Evolutionary conservation across 164 flowering plant genomes (phyloP), one percentile per base, ranked within the genome.

Genomic region (Chimonanthus salicifolius): DNA sequence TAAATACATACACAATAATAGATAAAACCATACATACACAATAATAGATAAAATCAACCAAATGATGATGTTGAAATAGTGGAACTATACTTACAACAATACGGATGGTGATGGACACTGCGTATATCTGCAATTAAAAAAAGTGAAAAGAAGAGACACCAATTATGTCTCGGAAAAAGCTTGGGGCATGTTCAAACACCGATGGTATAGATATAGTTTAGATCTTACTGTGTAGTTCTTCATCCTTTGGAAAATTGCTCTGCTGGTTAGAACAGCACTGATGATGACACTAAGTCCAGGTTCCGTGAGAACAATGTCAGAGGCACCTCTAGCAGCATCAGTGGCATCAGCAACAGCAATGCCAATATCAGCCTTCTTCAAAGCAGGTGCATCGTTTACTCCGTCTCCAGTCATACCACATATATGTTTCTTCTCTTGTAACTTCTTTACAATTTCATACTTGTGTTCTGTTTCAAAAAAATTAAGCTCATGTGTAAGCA

Each of bases 241-340:
- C 98, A 94, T 94, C 82, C 98, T 89, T 70, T 94, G 98, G 87
- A 94, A 94, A 66, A 94, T 94, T 68, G 97, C 97, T 79, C 98
- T 85, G 82, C 98, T 94, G 45, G 98, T 94, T 18, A 94, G 80
- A 76, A 94, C 98, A 2, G 97, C 98, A 79, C 97, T 92, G 74
- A 94, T 90, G 67, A 94, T 94, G 70, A 94, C 98, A 83, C 98
- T 94, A 44, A 94, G 83, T 5, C 98, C 98, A 67, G 98, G 98
- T 62, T 94, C 97, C 33, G 33, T 33, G 33, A 33, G 33, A 33
- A 33, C 33, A 33, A 33, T 33, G 33, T 33, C 33, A 33, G 33
- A 33, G 33, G 33, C 33, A 33, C 33, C 33, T 33, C 33, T 33
- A 33, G 33, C 33, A 33, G 33, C 33, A 33, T 33, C 33, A 33